Percentiles rank a stretch among this genome's conserved stretches.
phyloP scores from a whole-genome alignment of 1,139 yeast genomes.

The Saccharomycopsis crataegensis region DNA sequence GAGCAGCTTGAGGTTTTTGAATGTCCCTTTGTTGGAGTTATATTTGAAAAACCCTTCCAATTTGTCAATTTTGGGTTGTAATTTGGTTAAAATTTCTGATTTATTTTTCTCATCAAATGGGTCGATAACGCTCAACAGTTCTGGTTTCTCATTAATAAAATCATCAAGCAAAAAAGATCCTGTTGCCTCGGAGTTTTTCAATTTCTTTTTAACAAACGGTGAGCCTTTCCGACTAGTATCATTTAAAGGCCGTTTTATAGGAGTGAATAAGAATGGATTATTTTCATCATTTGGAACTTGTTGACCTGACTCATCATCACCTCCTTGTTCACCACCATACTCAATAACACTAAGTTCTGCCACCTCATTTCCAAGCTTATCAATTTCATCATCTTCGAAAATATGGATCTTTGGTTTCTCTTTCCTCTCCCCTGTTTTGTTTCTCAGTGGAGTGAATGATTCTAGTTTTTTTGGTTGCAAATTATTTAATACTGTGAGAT shows the following conservation, averaged over 20 bases:
- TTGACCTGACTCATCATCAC: neutral
- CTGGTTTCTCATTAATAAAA: neutral
- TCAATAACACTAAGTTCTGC: slow-evolving; percentile 11
- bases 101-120: neutral
- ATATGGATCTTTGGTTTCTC: neutral
- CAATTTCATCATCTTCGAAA: neutral
- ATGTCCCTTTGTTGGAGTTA: neutral
- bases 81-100: neutral
- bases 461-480: neutral
- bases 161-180: neutral
- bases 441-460: neutral
- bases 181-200: neutral
- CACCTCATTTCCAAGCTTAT: slow-evolving; percentile 9
- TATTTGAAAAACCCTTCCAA: neutral
- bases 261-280: slow-evolving; percentile 6
- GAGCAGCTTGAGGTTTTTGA: neutral
- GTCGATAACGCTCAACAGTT: neutral
- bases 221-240: slow-evolving; percentile 4
- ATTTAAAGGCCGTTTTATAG: slow-evolving; percentile 10
- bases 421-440: neutral
- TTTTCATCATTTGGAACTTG: neutral
- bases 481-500: neutral
- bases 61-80: neutral
- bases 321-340: too few species aligned
- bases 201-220: slow-evolving; percentile 6